Evolutionary conservation across 495 filamentous ascomycete species (phyloP).

Genomic region (Xylaria grammica): DNA sequence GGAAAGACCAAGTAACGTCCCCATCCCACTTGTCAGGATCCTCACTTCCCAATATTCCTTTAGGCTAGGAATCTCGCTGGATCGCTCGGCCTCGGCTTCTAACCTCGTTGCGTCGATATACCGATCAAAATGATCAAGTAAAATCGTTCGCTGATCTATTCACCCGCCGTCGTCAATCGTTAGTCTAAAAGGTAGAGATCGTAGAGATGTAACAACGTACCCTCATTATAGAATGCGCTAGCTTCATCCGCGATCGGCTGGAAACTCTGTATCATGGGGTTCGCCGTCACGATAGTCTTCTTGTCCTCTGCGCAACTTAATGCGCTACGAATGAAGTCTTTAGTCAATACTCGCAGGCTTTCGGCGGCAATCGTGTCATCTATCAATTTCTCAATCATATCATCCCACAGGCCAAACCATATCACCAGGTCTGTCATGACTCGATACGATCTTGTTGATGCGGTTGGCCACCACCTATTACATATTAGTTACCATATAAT

Average conservation of each 20-base stretch:
- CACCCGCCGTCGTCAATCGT: not conserved
- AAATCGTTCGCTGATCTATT: slow-evolving; percentile 29
- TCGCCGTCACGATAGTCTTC: not conserved
- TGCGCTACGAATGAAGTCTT: slow-evolving; percentile 25
- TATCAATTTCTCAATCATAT: slow-evolving; percentile 28
- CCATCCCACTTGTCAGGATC: slow-evolving; percentile 36
- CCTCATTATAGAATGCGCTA: slow-evolving; percentile 24
- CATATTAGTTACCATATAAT: not conserved
- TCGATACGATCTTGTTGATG: slow-evolving; percentile 23
- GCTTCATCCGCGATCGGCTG: slow-evolving; percentile 23
- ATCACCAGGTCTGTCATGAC: slow-evolving; percentile 30
- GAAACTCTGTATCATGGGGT: slow-evolving; percentile 28
- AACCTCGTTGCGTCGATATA: slow-evolving; percentile 33
- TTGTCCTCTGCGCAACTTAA: slow-evolving; percentile 19
- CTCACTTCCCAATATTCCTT: slow-evolving; percentile 37
- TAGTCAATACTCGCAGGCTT: slow-evolving; percentile 27
- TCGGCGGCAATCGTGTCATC: slow-evolving; percentile 26
- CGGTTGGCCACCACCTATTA: slow-evolving; percentile 33
- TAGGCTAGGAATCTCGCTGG: slow-evolving; percentile 28
- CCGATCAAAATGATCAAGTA: slow-evolving; percentile 23
- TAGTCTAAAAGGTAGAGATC: not conserved
- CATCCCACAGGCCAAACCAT: slow-evolving; percentile 36
- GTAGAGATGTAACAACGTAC: slow-evolving; percentile 2
- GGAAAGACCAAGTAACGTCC: slow-evolving; percentile 26
- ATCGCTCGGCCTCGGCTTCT: slow-evolving; percentile 32